A percentile compares a stretch with the other conserved stretches of the same genome.
phyloP scores from a whole-genome alignment of 352 stramenopile species.

The Pythium coloratum region DNA sequence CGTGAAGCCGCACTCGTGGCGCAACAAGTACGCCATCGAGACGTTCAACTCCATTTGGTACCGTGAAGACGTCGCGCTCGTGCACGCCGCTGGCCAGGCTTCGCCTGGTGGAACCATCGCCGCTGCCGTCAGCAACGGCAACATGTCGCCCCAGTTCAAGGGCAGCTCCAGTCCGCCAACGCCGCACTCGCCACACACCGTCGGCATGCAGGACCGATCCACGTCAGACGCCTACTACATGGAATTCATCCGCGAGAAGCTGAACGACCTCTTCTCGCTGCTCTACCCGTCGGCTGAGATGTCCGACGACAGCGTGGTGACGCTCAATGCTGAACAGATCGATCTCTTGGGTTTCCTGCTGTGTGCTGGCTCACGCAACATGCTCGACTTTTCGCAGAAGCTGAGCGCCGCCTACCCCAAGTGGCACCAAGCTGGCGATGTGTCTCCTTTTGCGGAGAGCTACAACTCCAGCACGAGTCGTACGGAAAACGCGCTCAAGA shows the following conservation, averaged over 20 bases:
- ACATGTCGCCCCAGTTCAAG: conserved; percentile 53
- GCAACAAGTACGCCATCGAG: conserved; percentile 72
- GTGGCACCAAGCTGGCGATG: conserved; percentile 44
- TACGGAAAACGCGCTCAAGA: conserved; percentile 55
- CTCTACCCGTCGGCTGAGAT: conserved; percentile 62
- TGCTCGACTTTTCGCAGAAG: conserved; percentile 50
- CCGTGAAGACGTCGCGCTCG: conserved; percentile 56
- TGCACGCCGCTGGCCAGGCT: conserved; percentile 22
- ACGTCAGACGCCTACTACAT: conserved; percentile 81
- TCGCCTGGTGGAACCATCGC: neutral
- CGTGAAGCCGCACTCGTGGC: conserved; percentile 75
- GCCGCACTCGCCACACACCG: conserved; percentile 68
- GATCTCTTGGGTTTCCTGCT: conserved; percentile 77
- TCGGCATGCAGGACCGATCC: conserved; percentile 78
- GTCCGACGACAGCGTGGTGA: conserved; percentile 47
- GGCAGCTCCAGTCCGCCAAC: conserved; percentile 61
- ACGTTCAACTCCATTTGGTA: conserved; percentile 84
- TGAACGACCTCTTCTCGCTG: conserved; percentile 72
- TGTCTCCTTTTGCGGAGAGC: conserved; percentile 12
- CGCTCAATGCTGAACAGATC: conserved; percentile 62
- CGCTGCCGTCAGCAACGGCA: conserved; percentile 15
- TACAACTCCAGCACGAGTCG: conserved; percentile 23
- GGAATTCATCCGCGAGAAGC: conserved; percentile 75
- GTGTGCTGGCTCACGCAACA: conserved; percentile 50
- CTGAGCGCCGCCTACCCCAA: conserved; percentile 68